Evolutionary conservation across 352 stramenopile species (phyloP).

Genomic region (Thalassiosira mediterranea): DNA sequence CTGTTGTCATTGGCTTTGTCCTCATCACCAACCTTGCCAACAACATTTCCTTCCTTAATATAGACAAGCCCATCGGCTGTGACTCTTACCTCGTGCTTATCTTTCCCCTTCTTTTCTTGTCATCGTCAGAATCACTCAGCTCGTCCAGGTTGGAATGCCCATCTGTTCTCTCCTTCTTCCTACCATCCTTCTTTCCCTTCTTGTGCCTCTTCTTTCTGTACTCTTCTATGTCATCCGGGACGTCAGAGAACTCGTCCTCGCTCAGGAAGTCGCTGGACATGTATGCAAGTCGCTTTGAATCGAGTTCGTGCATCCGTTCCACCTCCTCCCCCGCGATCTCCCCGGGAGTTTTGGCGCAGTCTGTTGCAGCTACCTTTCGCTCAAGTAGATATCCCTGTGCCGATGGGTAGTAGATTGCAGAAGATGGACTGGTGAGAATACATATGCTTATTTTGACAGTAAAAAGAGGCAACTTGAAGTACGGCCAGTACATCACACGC

Average conservation of each 20-base stretch:
- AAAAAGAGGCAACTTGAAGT: not conserved
- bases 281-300: conserved; percentile 91
- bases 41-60: conserved; percentile 70
- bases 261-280: conserved; percentile 90
- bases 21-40: conserved; percentile 77
- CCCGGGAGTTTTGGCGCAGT: conserved; percentile 93
- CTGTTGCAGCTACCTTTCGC: conserved; percentile 90
- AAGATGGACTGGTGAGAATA: not conserved
- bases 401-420: too few relatives aligned
- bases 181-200: conserved; percentile 70
- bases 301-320: conserved; percentile 90
- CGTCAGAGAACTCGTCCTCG: conserved; percentile 90
- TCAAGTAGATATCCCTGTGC: conserved; percentile 85
- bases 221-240: conserved; percentile 77
- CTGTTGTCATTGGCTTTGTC: conserved; percentile 61
- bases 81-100: conserved; percentile 69
- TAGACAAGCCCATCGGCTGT: conserved; percentile 80
- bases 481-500: too few relatives aligned
- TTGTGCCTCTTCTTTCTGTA: conserved; percentile 52
- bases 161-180: conserved; percentile 25
- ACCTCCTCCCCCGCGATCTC: conserved; percentile 92
- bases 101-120: conserved; percentile 69
- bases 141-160: conserved; percentile 68
- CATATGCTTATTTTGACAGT: not conserved
- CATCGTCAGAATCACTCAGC: conserved; percentile 85